phyloP scores from a whole-genome alignment of 441 rosid species.

The Euphorbia schlechtendalii region DNA sequence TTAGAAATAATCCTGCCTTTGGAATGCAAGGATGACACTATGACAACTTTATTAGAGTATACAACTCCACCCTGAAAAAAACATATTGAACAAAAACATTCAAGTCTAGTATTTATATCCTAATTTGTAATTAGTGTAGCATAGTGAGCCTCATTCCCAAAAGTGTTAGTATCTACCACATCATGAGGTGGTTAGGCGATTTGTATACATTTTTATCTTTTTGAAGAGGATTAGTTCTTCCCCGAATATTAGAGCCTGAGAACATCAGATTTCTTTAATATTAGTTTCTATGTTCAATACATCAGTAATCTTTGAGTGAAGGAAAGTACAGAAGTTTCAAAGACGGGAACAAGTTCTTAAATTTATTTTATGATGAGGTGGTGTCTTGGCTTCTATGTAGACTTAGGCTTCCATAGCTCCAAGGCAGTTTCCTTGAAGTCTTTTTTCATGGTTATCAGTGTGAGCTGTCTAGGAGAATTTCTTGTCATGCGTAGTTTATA shows the following conservation, averaged over 20 bases:
- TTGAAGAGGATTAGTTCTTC: background rate
- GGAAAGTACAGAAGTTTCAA: background rate
- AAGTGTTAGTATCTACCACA: background rate
- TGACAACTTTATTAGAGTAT: slow-evolving; percentile 67
- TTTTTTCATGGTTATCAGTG: background rate
- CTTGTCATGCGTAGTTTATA: background rate
- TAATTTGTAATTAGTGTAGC: background rate
- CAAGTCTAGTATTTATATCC: background rate
- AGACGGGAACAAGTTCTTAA: background rate
- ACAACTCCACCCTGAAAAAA: slow-evolving; percentile 68
- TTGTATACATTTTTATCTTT: background rate
- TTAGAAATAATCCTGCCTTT: slow-evolving; percentile 39
- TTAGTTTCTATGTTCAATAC: background rate
- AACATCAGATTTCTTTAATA: background rate
- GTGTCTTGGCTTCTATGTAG: background rate
- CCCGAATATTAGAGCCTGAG: too few relatives aligned
- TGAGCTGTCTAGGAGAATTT: background rate
- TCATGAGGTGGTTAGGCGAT: background rate
- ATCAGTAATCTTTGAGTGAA: background rate
- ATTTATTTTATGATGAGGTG: background rate
- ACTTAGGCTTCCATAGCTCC: background rate
- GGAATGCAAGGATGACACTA: slow-evolving; percentile 48
- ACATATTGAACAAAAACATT: slow-evolving; percentile 1
- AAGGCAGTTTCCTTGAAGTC: background rate
- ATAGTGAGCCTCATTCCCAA: background rate